These are phyloP conservation scores for Sechiopsis laciniata DNA, from an alignment of 306 rosid genomes.

Conservation along the genomic window DNA sequence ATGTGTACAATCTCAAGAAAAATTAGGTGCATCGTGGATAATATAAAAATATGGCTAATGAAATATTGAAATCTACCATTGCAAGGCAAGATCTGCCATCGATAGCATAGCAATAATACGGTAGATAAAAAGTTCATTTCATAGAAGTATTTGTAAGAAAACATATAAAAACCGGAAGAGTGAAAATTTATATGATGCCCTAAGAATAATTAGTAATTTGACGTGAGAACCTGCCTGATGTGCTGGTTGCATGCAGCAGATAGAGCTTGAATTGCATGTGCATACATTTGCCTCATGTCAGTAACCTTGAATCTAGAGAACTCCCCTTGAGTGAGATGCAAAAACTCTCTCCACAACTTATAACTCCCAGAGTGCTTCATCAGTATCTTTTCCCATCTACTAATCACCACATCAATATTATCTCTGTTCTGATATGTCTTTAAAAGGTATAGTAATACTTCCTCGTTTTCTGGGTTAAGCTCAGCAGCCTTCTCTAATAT, in stretches of 20 bases:
- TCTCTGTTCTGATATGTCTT: constrained; percentile 76
- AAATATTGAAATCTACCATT: no score
- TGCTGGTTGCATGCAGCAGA: constrained; percentile 78
- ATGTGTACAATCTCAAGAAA: no score
- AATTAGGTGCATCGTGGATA: no score
- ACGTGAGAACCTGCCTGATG: constrained; percentile 92
- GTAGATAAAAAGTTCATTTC: no score
- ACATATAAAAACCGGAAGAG: background rate
- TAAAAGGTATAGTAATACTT: constrained; percentile 66
- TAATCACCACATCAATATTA: constrained; percentile 62
- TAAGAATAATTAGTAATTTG: constrained; percentile 18
- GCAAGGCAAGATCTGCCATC: no score
- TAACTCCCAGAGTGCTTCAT: constrained; percentile 60
- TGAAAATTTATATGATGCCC: background rate
- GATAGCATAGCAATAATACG: no score
- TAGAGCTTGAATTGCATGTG: constrained; percentile 86
- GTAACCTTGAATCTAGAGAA: constrained; percentile 93
- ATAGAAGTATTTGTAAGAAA: background rate
- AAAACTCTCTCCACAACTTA: constrained; percentile 82
- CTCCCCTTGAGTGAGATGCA: constrained; percentile 72
- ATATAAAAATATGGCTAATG: no score
- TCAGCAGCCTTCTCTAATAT: constrained; percentile 86
- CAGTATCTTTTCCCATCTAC: constrained; percentile 85
- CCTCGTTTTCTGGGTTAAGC: constrained; percentile 79
- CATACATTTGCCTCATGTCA: constrained; percentile 76